These are phyloP conservation scores for Aspergillus arachidicola DNA, from an alignment of 2,329 filamentous ascomycete species.

Conservation along the genomic window DNA sequence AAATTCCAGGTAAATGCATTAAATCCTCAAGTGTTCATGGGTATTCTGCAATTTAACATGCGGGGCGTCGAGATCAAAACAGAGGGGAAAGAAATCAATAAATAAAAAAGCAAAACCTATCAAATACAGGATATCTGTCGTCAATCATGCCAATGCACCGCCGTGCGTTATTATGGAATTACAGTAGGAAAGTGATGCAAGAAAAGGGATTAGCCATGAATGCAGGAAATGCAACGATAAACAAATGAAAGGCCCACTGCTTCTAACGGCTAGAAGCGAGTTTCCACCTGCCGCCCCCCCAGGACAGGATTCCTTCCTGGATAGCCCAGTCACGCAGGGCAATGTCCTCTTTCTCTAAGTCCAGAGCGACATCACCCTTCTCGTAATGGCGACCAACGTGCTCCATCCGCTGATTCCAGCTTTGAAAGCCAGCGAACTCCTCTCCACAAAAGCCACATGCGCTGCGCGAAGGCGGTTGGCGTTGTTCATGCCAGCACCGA, in stretches of 20 bases:
- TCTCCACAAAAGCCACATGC: constrained; percentile 61
- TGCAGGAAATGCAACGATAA: not conserved
- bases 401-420: constrained; percentile 5
- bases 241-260: not conserved
- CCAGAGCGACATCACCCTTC: not conserved
- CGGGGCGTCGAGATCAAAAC: not conserved
- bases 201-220: not conserved
- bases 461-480: constrained; percentile 64
- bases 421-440: not conserved
- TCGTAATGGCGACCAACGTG: constrained; percentile 5
- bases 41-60: not conserved
- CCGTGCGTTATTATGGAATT: not conserved
- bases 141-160: not conserved
- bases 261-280: not conserved
- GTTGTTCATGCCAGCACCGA: constrained; percentile 62
- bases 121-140: not conserved
- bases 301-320: not conserved
- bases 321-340: constrained; percentile 1
- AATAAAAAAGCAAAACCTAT: not conserved
- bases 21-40: not conserved
- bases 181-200: not conserved
- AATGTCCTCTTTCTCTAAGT: not conserved
- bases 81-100: not conserved
- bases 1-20: not conserved
- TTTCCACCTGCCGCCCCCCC: not conserved